phyloP scores from a whole-genome alignment of 179 eudicot genomes.

The Heliamphora pulchella region DNA sequence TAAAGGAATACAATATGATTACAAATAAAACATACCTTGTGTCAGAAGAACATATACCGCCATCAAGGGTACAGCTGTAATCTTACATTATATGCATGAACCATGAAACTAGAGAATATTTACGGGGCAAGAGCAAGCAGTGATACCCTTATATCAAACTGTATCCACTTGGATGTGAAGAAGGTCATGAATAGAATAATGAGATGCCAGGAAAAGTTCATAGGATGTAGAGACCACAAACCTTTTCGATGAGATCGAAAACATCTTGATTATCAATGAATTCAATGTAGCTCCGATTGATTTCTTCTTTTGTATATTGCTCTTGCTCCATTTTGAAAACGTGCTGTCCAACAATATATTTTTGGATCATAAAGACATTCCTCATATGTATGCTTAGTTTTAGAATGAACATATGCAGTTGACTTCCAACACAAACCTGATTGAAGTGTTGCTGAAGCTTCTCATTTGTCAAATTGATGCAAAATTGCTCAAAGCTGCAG shows the following conservation, averaged over 20 bases:
- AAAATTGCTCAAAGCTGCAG: constrained; percentile 93
- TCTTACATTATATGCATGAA: not conserved
- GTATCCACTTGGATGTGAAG: not conserved
- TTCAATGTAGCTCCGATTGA: constrained; percentile 97
- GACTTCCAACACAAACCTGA: constrained; percentile 44
- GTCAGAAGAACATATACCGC: not conserved
- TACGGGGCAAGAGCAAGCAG: not conserved
- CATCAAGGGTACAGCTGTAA: not conserved
- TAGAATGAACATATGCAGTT: constrained; percentile 10
- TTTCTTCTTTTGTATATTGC: constrained; percentile 38
- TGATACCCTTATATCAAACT: not conserved
- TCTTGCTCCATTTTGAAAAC: constrained; percentile 12
- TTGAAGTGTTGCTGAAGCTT: constrained; percentile 98
- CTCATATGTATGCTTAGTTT: not conserved
- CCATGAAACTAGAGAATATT: not conserved
- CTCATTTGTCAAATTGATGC: constrained; percentile 91
- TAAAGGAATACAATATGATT: not conserved
- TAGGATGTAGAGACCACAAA: constrained; percentile 22
- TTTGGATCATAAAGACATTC: constrained; percentile 8
- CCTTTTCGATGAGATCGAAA: constrained; percentile 30
- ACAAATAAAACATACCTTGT: constrained; percentile 26
- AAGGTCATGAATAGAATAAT: too few species aligned
- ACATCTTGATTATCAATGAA: constrained; percentile 92
- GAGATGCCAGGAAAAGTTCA: not conserved
- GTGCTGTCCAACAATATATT: constrained; percentile 49